These are phyloP conservation scores for Gastrodia elata DNA, from an alignment of 106 monocot genomes.

Conservation along the genomic window DNA sequence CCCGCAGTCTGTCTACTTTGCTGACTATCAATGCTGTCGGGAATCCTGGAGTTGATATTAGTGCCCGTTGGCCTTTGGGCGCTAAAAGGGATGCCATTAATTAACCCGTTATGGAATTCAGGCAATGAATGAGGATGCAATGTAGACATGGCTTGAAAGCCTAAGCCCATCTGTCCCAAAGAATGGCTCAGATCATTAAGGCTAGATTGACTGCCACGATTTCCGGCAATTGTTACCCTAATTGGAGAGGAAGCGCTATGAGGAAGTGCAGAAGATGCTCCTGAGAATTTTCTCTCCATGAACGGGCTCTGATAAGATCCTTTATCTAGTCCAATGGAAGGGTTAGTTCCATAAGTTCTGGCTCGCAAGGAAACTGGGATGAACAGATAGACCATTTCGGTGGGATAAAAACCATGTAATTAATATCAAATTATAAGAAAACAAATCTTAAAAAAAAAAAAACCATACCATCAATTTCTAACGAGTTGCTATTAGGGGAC, in stretches of 20 bases:
- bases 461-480: conserved; percentile 3
- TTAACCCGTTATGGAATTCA: conserved; percentile 42
- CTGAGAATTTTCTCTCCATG: conserved; percentile 23
- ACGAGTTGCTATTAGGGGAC: neutral
- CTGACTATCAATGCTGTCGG: conserved; percentile 37
- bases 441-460: neutral
- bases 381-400: neutral
- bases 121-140: conserved; percentile 74
- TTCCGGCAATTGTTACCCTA: conserved; percentile 22
- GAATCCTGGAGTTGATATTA: conserved; percentile 36
- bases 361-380: conserved; percentile 26
- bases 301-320: conserved; percentile 34
- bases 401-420: neutral
- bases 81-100: conserved; percentile 34
- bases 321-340: conserved; percentile 32
- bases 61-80: conserved; percentile 28
- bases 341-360: conserved; percentile 18
- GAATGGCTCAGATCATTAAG: conserved; percentile 41
- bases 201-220: conserved; percentile 25
- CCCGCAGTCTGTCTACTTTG: conserved; percentile 28
- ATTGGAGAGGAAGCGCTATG: conserved; percentile 38
- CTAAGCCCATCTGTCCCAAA: conserved; percentile 41
- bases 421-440: neutral
- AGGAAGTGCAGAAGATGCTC: conserved; percentile 29
- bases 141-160: conserved; percentile 32